Evolutionary conservation across 2,329 filamentous ascomycete genomes (phyloP).

Genomic region (Colletotrichum australisinense): DNA sequence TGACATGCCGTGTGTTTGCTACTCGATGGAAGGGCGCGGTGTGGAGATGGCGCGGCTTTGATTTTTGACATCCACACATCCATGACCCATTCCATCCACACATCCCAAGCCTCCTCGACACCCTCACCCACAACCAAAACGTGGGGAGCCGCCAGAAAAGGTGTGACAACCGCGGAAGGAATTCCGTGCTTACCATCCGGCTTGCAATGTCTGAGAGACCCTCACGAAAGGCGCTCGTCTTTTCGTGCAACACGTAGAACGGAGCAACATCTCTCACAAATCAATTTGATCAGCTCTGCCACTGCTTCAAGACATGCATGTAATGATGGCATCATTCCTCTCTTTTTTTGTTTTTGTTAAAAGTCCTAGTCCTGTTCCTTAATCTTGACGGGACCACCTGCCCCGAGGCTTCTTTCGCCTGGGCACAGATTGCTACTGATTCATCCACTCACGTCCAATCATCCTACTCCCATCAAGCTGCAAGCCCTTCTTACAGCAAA

Average conservation of each 20-base stretch:
- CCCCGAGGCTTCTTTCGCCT: neutral
- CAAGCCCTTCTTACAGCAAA: neutral
- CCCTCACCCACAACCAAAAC: neutral
- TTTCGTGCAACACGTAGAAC: neutral
- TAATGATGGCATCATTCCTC: neutral
- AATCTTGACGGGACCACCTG: neutral
- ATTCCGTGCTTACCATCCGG: neutral
- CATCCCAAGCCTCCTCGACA: neutral
- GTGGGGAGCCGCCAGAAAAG: neutral
- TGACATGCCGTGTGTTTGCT: neutral
- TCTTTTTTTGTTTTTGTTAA: neutral
- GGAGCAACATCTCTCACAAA: neutral
- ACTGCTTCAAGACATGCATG: neutral
- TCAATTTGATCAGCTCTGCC: neutral
- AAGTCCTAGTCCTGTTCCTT: neutral
- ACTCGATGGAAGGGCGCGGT: slow-evolving; percentile 24
- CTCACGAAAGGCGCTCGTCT: neutral
- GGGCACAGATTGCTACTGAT: neutral
- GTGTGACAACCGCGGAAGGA: too few relatives aligned
- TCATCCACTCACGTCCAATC: neutral
- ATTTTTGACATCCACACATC: neutral
- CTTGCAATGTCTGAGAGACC: neutral
- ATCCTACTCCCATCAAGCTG: neutral
- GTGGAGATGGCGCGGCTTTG: neutral
- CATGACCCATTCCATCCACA: neutral